Conservation (phyloP, 2,329 filamentous ascomycete genomes). For the Dactylellina drechsleri region DNA sequence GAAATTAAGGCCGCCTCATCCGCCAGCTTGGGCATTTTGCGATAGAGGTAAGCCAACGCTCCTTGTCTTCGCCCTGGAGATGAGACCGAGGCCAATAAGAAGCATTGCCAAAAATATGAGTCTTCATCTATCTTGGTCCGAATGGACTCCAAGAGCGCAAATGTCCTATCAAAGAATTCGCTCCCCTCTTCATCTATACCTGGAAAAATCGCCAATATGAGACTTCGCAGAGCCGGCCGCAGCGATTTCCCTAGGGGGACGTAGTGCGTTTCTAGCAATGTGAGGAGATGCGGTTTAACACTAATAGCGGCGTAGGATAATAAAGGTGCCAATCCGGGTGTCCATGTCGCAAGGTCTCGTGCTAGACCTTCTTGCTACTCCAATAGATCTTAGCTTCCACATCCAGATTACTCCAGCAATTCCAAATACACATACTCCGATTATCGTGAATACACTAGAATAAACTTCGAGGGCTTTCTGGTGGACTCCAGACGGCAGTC, state of each 20-base stretch:
- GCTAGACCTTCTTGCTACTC: constrained; percentile 75
- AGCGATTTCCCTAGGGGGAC: constrained; percentile 76
- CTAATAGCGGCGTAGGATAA: constrained; percentile 94
- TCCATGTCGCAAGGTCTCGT: constrained; percentile 83
- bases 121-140: constrained; percentile 67
- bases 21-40: constrained; percentile 77
- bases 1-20: constrained; percentile 65
- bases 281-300: constrained; percentile 84
- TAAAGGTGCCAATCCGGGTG: constrained; percentile 87
- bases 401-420: constrained; percentile 48
- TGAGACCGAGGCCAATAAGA: constrained; percentile 92
- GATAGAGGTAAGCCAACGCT: constrained; percentile 83
- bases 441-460: constrained; percentile 83
- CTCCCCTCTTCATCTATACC: constrained; percentile 95
- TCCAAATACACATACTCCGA: constrained; percentile 69
- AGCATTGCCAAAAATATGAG: constrained; percentile 96
- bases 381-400: constrained; percentile 34
- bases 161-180: constrained; percentile 91
- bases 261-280: constrained; percentile 83
- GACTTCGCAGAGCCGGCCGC: constrained; percentile 86
- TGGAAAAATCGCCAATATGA: constrained; percentile 87
- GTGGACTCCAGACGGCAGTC: constrained; percentile 92
- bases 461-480: constrained; percentile 98
- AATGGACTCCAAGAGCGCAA: constrained; percentile 78
- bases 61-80: constrained; percentile 85